Base-by-base conservation (phyloP, 352 stramenopile genomes). In the Globisporangium irregulare region DNA sequence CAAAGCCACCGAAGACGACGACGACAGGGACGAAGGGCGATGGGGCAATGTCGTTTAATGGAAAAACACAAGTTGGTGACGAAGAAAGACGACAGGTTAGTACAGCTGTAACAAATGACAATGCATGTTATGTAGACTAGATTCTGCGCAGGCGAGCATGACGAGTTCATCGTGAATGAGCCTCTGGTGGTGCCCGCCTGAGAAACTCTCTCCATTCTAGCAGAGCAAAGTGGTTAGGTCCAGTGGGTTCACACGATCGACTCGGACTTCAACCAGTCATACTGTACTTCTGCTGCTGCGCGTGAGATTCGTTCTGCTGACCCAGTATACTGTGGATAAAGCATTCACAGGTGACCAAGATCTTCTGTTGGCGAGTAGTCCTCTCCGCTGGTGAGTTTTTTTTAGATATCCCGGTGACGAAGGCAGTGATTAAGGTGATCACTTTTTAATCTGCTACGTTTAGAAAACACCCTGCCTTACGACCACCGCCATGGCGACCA, bases 41-140 rank as follows among this genome's bases (percentile, higher is more conserved):
- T 54, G 36, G 27, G 43, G 46, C 38, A 64, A 54, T 25, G 38
- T 56, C 24, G 59, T 64, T 15, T 64, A 56, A 25, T 20, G 18
- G 2, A 41, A 10, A 38, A 55, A 25, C 15, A 25, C 43, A 22
- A 51, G 43, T 51, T 22, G 43, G 18, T 51, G 38, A 36, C 2
- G 24, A 36, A 34, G 38, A 51, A n/a, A 32, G 18, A n/a, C 12
- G 20, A n/a, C 18, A 51, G 43, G 43, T 10, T 51, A 22, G 43
- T 22, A 22, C 43, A 22, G 8, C 41, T 43, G 24, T 38, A 38
- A 12, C 55, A 27, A 46, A 20, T 43, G 55, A 12, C n/a, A 46
- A 46, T 20, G 56, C 25, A 50, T 50, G 5, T 51, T 10, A 10
- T 51, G 43, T 51, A 51, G 10, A 51, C 43, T 51, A 51, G 4